phyloP scores from a whole-genome alignment of 495 filamentous ascomycete genomes.

The Penicillium bialowiezense region DNA sequence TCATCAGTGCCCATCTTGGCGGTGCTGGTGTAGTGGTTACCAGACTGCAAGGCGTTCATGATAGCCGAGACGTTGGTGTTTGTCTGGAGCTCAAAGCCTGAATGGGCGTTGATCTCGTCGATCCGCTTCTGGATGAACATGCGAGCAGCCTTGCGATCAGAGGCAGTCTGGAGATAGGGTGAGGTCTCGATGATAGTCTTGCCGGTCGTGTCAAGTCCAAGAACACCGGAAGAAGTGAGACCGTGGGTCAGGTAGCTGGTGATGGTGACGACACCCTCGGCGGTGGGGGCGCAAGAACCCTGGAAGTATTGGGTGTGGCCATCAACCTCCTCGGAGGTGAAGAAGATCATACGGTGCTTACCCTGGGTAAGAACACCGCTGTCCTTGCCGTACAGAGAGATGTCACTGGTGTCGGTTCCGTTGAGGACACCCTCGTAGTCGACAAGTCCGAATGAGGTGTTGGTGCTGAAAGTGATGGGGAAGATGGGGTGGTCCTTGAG shows the following conservation, averaged over 20 bases:
- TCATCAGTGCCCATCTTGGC: conserved; percentile 66
- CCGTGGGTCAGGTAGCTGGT: conserved; percentile 45
- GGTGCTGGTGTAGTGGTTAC: conserved; percentile 71
- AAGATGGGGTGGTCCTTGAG: conserved; percentile 74
- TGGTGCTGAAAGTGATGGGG: conserved; percentile 58
- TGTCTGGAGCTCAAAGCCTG: conserved; percentile 47
- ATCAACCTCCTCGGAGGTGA: conserved; percentile 24
- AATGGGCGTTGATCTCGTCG: conserved; percentile 53
- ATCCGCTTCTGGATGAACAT: conserved; percentile 47
- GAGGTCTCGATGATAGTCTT: conserved; percentile 58
- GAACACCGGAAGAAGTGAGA: conserved; percentile 51
- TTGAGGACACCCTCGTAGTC: conserved; percentile 63
- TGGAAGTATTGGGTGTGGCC: conserved; percentile 31
- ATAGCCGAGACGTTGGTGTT: conserved; percentile 55
- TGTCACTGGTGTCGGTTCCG: conserved; percentile 45
- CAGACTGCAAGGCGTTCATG: conserved; percentile 42
- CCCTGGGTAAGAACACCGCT: conserved; percentile 62
- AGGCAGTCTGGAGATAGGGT: conserved; percentile 26
- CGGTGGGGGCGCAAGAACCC: conserved; percentile 27
- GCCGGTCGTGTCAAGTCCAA: conserved; percentile 54
- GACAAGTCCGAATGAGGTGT: conserved; percentile 58
- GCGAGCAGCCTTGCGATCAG: conserved; percentile 19
- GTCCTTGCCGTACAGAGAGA: conserved; percentile 45
- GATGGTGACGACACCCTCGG: conserved; percentile 25
- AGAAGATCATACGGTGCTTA: conserved; percentile 58